A percentile compares a stretch with the other conserved stretches of the same genome.
phyloP scores from a whole-genome alignment of 2,329 filamentous ascomycete genomes.

The Fusarium solani-melongenae region DNA sequence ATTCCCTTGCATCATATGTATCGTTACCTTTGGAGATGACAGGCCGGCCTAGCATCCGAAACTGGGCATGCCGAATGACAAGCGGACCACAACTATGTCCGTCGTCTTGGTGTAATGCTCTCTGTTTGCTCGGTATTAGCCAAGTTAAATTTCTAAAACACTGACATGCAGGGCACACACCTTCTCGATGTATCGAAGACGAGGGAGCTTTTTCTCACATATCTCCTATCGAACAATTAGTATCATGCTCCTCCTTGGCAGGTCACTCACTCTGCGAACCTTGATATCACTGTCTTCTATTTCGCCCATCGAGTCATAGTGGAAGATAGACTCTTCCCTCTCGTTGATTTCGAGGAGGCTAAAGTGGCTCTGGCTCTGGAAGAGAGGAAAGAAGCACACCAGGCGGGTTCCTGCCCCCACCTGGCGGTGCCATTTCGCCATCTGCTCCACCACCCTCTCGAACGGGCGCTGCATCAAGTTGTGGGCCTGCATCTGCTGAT shows the following conservation, averaged over 20 bases:
- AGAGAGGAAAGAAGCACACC: neutral
- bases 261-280: neutral
- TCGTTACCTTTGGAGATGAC: neutral
- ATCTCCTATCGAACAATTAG: neutral
- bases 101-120: neutral
- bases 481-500: neutral
- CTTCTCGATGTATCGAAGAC: neutral
- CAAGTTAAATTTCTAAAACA: neutral
- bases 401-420: neutral
- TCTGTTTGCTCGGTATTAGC: neutral
- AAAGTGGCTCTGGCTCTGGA: neutral
- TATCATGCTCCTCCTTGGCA: neutral
- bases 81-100: neutral
- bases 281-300: neutral
- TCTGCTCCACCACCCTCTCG: conserved; percentile 1
- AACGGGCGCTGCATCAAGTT: conserved; percentile 8
- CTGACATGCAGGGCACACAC: neutral
- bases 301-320: neutral
- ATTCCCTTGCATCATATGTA: neutral
- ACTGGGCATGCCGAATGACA: neutral
- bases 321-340: neutral
- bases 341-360: conserved; percentile 3
- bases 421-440: conserved; percentile 1
- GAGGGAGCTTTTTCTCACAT: neutral
- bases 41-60: neutral